Base-by-base conservation (phyloP, 306 rosid genomes). In the Ziziphus jujuba region DNA sequence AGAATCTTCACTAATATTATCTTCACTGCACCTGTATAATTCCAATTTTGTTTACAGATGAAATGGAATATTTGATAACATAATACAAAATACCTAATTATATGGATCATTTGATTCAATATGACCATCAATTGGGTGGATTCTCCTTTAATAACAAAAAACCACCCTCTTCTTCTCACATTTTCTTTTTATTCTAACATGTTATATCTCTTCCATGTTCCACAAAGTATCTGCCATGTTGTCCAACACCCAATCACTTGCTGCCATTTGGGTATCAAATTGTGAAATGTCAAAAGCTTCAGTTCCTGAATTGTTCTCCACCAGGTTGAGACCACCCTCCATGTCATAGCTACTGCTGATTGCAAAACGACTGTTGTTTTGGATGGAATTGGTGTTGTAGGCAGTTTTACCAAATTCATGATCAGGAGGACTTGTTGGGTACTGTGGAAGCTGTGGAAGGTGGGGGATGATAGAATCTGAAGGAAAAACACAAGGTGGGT, bases 141-240 rank as follows among this genome's bases (percentile, higher is more conserved):
- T 6, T n/a, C 22, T 50, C 9, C 20, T 17, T 50, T 50, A 50
- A 50, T 50, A n/a, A 50, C 54, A 48, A 48, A 13, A 48, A 6
- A 14, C 11, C 7, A 49, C 19, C 54, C 3, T 0, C 19, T 6
- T 17, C 17, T 17, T 49, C 14, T 13, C 53, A 12, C 5, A 3
- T 49, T 5, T 19, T 49, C 16, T 16, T 49, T 35, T 82, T 74
- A 89, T n/a, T n/a, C n/a, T n/a, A n/a, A n/a, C 80, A 81, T 28
- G 33, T 28, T 28, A 28, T 28, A 28, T 76, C 59, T 80, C 72
- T 56, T 77, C 82, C 91, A 87, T 75, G 83, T 87, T 81, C 96
- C 93, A 89, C 52, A 89, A 73, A 68, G 77, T 50, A 43, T 87
- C 88, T 66, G 61, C 82, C 81, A 77, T 66, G 80, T 64, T 78